A percentile compares a stretch with the other conserved stretches of the same genome.
phyloP scores from a whole-genome alignment of 495 filamentous ascomycete genomes.

The Trichoderma virens region DNA sequence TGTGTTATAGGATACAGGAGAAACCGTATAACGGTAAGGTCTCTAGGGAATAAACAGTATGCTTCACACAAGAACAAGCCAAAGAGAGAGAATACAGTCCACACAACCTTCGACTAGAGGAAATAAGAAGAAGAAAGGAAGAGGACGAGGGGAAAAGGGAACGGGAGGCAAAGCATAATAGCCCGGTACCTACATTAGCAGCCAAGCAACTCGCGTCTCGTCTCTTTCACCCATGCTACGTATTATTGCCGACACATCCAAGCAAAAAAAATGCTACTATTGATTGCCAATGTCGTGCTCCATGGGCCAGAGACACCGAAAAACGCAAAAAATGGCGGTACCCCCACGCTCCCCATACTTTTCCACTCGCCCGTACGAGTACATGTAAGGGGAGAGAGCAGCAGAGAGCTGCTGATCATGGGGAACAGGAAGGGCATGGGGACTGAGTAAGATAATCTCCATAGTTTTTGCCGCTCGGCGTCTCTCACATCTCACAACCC shows the following conservation, averaged over 20 bases:
- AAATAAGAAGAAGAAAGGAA: neutral
- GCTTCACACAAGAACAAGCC: neutral
- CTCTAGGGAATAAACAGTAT: too few relatives aligned
- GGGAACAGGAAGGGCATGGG: neutral
- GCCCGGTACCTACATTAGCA: constrained; percentile 3
- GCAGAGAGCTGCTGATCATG: neutral
- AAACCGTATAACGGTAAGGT: too few relatives aligned
- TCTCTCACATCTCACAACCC: neutral
- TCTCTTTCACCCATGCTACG: neutral
- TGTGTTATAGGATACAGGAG: too few relatives aligned
- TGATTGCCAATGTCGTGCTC: neutral
- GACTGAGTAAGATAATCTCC: neutral
- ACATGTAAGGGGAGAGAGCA: neutral
- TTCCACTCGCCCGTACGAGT: too few relatives aligned
- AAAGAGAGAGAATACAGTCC: neutral
- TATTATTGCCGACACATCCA: neutral
- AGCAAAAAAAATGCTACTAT: neutral
- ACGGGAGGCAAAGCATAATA: neutral
- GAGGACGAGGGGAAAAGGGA: neutral
- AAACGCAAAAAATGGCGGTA: neutral
- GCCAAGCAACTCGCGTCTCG: neutral
- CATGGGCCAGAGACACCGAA: neutral
- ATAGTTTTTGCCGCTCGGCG: neutral
- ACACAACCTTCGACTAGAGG: neutral
- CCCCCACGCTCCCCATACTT: neutral